Evolutionary conservation across 305 asterid genomes (phyloP).

Genomic region (Fraxinus latifolia): DNA sequence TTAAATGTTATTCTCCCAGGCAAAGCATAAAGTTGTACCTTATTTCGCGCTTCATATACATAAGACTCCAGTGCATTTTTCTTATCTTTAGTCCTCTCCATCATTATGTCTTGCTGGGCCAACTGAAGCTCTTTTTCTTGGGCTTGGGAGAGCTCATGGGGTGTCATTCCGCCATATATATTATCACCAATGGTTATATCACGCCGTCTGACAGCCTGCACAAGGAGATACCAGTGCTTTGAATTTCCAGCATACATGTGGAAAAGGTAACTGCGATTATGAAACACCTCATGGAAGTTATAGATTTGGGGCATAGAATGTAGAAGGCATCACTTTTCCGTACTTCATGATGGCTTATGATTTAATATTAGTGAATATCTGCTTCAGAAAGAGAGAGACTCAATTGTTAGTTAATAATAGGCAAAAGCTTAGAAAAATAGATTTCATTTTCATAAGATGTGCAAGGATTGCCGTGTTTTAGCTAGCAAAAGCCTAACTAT

Average conservation of each 20-base stretch:
- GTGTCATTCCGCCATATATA: conserved; percentile 61
- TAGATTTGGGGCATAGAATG: neutral
- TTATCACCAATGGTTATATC: conserved; percentile 57
- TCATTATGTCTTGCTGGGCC: conserved; percentile 66
- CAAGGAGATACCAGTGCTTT: conserved; percentile 16
- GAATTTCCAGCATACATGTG: conserved; percentile 14
- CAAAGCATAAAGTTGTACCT: conserved; percentile 45
- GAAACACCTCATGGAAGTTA: neutral
- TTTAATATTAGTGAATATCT: neutral
- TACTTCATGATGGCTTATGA: neutral
- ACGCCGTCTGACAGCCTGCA: conserved; percentile 64
- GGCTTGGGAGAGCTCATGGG: conserved; percentile 58
- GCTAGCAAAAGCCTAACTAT: neutral
- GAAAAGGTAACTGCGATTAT: conserved; percentile 4
- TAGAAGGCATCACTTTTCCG: neutral
- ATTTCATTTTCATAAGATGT: neutral
- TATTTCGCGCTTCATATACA: conserved; percentile 87
- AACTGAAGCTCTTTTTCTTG: conserved; percentile 63
- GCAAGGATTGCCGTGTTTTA: neutral
- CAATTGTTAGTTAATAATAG: neutral
- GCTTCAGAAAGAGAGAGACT: neutral
- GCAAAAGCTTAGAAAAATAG: neutral
- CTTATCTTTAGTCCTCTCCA: conserved; percentile 92
- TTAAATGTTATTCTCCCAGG: neutral
- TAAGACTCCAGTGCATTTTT: conserved; percentile 91